Conservation (phyloP, 2,329 filamentous ascomycete species). For the Triangularia verruculosa region DNA sequence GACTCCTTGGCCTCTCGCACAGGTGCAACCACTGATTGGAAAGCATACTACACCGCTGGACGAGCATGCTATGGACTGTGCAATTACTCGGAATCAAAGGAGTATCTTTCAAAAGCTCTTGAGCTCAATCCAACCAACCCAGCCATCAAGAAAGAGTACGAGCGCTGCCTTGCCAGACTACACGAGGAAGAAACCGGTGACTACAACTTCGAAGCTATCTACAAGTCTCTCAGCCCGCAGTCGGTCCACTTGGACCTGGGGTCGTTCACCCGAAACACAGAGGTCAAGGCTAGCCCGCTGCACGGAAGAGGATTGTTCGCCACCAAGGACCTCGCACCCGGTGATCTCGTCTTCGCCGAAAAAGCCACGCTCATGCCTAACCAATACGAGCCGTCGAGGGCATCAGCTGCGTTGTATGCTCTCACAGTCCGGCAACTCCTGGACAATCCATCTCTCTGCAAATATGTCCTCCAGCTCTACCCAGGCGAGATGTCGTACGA, state of each 20-base stretch:
- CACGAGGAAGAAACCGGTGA: constrained; percentile 30
- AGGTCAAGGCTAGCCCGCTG: constrained; percentile 32
- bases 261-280: constrained; percentile 35
- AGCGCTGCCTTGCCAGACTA: constrained; percentile 28
- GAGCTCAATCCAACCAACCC: constrained; percentile 22
- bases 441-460: constrained; percentile 39
- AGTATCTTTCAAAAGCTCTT: constrained; percentile 29
- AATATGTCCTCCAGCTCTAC: constrained; percentile 34
- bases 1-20: constrained; percentile 34
- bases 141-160: constrained; percentile 26
- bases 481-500: constrained; percentile 29
- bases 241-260: constrained; percentile 33
- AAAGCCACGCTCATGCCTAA: constrained; percentile 41
- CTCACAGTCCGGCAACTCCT: constrained; percentile 38
- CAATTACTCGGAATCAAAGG: constrained; percentile 28
- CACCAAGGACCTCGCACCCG: constrained; percentile 34
- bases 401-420: constrained; percentile 44
- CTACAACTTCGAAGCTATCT: constrained; percentile 33
- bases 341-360: constrained; percentile 43
- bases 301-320: constrained; percentile 45
- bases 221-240: constrained; percentile 18
- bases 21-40: constrained; percentile 31
- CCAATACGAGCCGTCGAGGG: constrained; percentile 40
- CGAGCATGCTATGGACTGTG: constrained; percentile 36
- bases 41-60: constrained; percentile 34